These are phyloP conservation scores for Sophora flavescens DNA, from an alignment of 306 rosid genomes.

Conservation along the genomic window DNA sequence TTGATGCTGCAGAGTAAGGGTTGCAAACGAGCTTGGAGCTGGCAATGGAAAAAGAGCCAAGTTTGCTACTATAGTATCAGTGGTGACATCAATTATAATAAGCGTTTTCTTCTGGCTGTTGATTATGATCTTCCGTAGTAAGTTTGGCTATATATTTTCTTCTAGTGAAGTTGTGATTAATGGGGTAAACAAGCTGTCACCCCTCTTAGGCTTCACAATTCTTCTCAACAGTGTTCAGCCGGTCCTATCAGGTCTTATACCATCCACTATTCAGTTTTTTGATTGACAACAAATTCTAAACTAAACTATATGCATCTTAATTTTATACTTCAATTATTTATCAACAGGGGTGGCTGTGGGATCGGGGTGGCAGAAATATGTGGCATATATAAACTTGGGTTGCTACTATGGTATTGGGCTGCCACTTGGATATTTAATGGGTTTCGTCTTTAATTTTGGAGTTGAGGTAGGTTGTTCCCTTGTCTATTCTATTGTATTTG, in stretches of 20 bases:
- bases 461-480: conserved; percentile 55
- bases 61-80: conserved; percentile 70
- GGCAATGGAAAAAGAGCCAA: conserved; percentile 75
- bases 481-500: not conserved
- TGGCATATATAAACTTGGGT: conserved; percentile 74
- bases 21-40: conserved; percentile 84
- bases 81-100: conserved; percentile 56
- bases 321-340: not conserved
- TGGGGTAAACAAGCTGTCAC: conserved; percentile 56
- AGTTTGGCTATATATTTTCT: conserved; percentile 58
- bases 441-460: conserved; percentile 59
- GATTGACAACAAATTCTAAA: not conserved
- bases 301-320: not conserved
- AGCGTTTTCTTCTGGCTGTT: conserved; percentile 64
- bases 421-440: conserved; percentile 67
- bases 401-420: conserved; percentile 73
- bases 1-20: conserved; percentile 63
- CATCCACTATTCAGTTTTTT: not conserved
- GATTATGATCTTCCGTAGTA: conserved; percentile 50
- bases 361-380: conserved; percentile 80
- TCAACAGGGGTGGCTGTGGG: conserved; percentile 80
- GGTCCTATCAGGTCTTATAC: conserved; percentile 64
- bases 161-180: conserved; percentile 54
- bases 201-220: conserved; percentile 65
- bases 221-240: conserved; percentile 79